Base-by-base conservation (phyloP, 2,329 filamentous ascomycete species). In the Emmonsia crescens region DNA sequence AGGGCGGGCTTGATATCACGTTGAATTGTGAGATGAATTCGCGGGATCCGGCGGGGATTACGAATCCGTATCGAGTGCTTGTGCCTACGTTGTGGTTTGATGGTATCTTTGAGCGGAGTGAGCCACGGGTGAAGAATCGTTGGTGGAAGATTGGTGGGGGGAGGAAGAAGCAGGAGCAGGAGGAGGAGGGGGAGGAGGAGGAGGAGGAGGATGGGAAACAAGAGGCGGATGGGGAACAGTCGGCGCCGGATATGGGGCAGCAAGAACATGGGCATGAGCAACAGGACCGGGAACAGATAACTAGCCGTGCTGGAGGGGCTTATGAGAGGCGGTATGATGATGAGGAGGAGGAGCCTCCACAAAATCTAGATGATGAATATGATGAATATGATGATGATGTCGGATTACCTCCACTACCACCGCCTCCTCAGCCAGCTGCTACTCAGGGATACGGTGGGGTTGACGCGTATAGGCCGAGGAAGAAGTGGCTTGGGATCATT, bases 11-110 rank as follows among this genome's bases (percentile, higher is more conserved):
- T 10, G 91, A 96, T 66, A 87, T 99, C 42, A 89, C 85, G 58
- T 76, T 99, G 51, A 96, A 96, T 68, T 85, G 96, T 64, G 94
- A 99, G 76, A 85, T 96, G 64, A 91, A 88, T 68, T 83, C 89
- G 52, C 85, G 85, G 65, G 91, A 99, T 68, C 93, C 94, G 0
- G 83, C 89, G 0, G 95, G 94, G 16, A 91, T 90, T 65, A 99
- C 94, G 0, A 84, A 85, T 58, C 90, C 91, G 9, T 99, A 99
- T 73, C 82, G 91, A 46, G 77, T 99, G 5, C 81, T 97, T 1
- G 87, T 99, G 5, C 94, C 95, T 12, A 85, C 85, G 60, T 77
- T 99, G 59, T 76, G 76, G 68, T 85, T 77, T 63, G 75, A 79
- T n/a, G 77, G 76, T 6, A 68, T 66, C 40, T 71, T 72, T 57